Conservation (phyloP, 1,139 yeast species). For the Kluyveromyces sp. region DNA sequence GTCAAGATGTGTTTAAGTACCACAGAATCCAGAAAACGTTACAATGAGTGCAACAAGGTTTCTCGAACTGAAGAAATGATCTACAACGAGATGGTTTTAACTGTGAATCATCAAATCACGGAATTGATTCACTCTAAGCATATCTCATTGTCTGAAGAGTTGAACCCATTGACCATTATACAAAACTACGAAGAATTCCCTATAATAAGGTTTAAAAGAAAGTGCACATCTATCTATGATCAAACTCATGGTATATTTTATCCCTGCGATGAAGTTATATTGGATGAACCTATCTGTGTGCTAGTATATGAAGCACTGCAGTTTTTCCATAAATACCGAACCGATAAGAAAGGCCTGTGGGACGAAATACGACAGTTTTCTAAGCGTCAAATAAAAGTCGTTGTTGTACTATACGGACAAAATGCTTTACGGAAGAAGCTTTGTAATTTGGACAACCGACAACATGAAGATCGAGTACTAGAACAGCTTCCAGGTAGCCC, state of each 20-base stretch:
- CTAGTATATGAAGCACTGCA: slow-evolving; percentile 43
- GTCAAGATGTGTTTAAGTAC: slow-evolving; percentile 6
- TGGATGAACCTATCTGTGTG: slow-evolving; percentile 40
- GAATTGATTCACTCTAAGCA: slow-evolving; percentile 15
- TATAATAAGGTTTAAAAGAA: slow-evolving; percentile 31
- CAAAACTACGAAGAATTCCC: slow-evolving; percentile 26
- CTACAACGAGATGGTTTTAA: slow-evolving; percentile 43
- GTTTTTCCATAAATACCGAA: slow-evolving; percentile 36
- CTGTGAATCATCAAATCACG: slow-evolving; percentile 27
- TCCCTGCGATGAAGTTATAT: slow-evolving; percentile 41
- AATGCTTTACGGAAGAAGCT: slow-evolving; percentile 41
- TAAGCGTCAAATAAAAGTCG: slow-evolving; percentile 26
- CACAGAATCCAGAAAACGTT: slow-evolving; percentile 19
- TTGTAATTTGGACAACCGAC: slow-evolving; percentile 40
- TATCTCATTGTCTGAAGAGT: slow-evolving; percentile 19
- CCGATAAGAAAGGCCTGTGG: slow-evolving; percentile 24
- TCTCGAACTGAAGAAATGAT: slow-evolving; percentile 45
- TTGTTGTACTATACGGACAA: slow-evolving; percentile 46
- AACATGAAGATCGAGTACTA: slow-evolving; percentile 37
- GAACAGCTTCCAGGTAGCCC: slow-evolving; percentile 26
- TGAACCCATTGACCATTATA: slow-evolving; percentile 29
- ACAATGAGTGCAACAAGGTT: slow-evolving; percentile 46
- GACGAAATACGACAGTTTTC: slow-evolving; percentile 21
- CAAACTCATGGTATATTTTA: slow-evolving; percentile 43
- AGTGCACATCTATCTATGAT: slow-evolving; percentile 39